Evolutionary conservation across 2,329 filamentous ascomycete species (phyloP), one percentile per base, ranked within the genome.

Genomic region (Gaeumannomyces sp.): DNA sequence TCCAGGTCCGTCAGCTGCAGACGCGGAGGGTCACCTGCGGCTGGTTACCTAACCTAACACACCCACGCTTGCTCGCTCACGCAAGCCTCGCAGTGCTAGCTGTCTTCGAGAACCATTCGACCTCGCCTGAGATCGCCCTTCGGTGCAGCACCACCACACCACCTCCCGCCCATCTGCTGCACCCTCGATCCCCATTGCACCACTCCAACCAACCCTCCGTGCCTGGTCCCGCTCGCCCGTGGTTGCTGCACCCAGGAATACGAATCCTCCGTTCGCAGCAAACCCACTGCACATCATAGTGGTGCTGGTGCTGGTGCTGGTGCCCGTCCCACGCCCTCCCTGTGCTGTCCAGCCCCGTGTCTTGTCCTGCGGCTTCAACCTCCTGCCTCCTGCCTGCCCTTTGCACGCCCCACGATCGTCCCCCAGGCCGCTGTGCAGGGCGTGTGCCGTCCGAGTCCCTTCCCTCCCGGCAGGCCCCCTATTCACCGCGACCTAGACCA

Each of bases 31-130:
- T 53, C 45, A 53, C 45, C 45, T n/a, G 45, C 45, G 45, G 22
- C 45, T 53, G 45, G 45, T 53, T 53, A 53, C 45, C 45, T 53
- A 53, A 53, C 45, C 45, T 53, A 53, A 53, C 35, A 38, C 35
- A 53, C 19, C 19, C 45, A 53, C 45, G 19, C 45, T 10, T n/a
- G 45, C 45, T n/a, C 10, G 8, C 45, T n/a, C 45, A 53, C 45
- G 45, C 45, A 53, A 53, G 45, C 45, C 45, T 6, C 45, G 45
- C 45, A 53, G 45, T 53, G 45, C 45, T 53, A 53, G 45, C 45
- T n/a, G 45, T 53, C 45, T 53, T 53, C 45, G 45, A 53, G 45
- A 53, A 53, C 45, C 45, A 14, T 53, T 53, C 45, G 45, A 13
- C 45, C 45, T 50, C 45, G 45, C 45, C 45, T 22, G 13, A 53